Percentiles rank a stretch among this genome's conserved stretches.
Conservation (phyloP, 192 early-diverging fungal species). For the Coemansia sp. region DNA sequence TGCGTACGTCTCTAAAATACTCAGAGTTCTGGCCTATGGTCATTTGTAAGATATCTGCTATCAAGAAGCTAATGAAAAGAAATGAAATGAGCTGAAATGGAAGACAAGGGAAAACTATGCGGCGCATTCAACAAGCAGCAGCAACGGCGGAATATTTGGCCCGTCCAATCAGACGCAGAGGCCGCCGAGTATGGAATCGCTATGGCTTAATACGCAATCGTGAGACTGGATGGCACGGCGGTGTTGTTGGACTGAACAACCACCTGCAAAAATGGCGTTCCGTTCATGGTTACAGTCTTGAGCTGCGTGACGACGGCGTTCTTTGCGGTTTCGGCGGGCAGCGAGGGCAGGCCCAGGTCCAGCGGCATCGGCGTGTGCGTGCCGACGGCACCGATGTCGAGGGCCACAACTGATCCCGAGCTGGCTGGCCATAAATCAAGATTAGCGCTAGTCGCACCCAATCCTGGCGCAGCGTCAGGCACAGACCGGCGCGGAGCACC, state of each 20-base stretch:
- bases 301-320: constrained; percentile 16
- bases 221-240: constrained; percentile 36
- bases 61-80: neutral
- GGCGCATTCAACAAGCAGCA: neutral
- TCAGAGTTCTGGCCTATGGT: neutral
- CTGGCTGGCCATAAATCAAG: constrained; percentile 46
- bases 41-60: constrained; percentile 3
- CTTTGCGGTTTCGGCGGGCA: neutral
- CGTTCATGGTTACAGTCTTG: constrained; percentile 34
- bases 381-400: constrained; percentile 14
- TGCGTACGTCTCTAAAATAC: constrained; percentile 63
- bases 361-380: constrained; percentile 15
- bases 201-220: constrained; percentile 18
- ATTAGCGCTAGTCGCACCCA: constrained; percentile 25
- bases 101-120: neutral
- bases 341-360: constrained; percentile 18
- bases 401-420: constrained; percentile 20
- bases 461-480: constrained; percentile 19
- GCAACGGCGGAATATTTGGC: neutral
- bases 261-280: constrained; percentile 34
- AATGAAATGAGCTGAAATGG: constrained; percentile 3
- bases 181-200: neutral
- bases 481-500: constrained; percentile 20
- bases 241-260: constrained; percentile 48
- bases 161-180: neutral